Evolutionary conservation across 176 grass and related monocot genomes (phyloP).

Genomic region (Pontederia paniculata): DNA sequence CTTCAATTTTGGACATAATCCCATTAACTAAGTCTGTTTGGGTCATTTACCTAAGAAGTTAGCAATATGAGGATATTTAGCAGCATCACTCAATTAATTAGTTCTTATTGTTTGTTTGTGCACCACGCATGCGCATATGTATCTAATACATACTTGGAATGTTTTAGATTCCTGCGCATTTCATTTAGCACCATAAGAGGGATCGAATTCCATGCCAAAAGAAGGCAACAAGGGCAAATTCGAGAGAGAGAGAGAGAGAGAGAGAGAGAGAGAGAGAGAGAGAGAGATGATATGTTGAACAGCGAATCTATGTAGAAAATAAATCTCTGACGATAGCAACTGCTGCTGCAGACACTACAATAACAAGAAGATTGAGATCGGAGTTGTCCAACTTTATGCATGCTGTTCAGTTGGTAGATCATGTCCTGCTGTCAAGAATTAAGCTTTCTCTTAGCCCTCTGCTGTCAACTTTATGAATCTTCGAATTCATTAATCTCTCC

Average conservation of each 20-base stretch:
- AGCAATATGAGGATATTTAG: no score
- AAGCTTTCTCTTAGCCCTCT: constrained; percentile 48
- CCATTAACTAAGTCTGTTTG: no score
- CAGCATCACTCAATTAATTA: not conserved
- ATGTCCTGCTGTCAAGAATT: constrained; percentile 96
- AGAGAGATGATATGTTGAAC: constrained; percentile 21
- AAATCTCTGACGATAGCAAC: no score
- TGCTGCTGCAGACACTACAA: no score
- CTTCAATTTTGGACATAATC: no score
- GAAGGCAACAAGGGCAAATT: constrained; percentile 8
- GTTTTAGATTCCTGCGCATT: constrained; percentile 72
- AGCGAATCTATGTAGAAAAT: constrained; percentile 44
- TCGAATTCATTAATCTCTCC: constrained; percentile 3
- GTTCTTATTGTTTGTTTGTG: not conserved
- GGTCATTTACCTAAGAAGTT: no score
- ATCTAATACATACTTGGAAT: constrained; percentile 53
- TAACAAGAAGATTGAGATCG: not conserved
- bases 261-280: constrained; percentile 10
- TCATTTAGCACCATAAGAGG: constrained; percentile 29
- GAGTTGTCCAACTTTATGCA: not conserved
- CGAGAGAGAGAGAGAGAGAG: constrained; percentile 15
- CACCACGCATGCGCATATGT: not conserved
- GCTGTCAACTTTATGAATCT: constrained; percentile 2
- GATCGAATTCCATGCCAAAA: constrained; percentile 13
- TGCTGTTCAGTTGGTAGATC: constrained; percentile 81